Base-by-base conservation (phyloP, 2,329 filamentous ascomycete species). In the Periglandula ipomoeae region DNA sequence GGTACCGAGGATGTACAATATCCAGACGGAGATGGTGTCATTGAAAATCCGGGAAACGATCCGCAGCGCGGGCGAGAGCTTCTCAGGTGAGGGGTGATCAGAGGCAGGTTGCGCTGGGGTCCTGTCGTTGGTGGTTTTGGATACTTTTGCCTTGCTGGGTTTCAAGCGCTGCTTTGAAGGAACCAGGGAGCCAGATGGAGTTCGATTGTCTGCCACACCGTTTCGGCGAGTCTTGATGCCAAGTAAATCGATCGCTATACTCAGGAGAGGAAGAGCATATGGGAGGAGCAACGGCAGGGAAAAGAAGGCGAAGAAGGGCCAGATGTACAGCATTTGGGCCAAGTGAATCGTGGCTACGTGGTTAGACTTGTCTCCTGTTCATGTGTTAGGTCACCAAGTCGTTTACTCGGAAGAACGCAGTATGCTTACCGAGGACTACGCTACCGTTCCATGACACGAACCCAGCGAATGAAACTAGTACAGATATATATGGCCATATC, bases 321-420 rank as follows among this genome's bases (percentile, higher is more conserved):
- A 95, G 56, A 97, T 84, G 61, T 98, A 98, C 17, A 97, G 82
- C 79, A 98, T 87, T 67, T 98, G 93, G 0, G 91, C 78, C 5
- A 93, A 69, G 61, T 98, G 91, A 11, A 97, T 70, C 1, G 89
- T 93, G 1, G 90, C 89, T 27, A 93, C 76, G 60, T 98, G 93
- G 61, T 95, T 96, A 23, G 87, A 84, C 68, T 96, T 97, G 67
- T 98, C 93, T 34, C 90, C 87, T 89, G 49, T 3, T 13, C 5
- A 9, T 13, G 5, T 40, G n/a, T 37, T 2, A 17, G 15, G 27
- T 15, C 17, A 15, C 15, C 5, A 27, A 43, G 24, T n/a, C 7
- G 5, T 11, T 13, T 32, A 8, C 8, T 3, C 5, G 10, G 15
- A 17, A 22, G 10, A 43, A 32, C 11, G n/a, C 4, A 13, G n/a